Evolutionary conservation across 1,284 basidiomycete species (phyloP).

Genomic region (Microstroma glucosiphilum): DNA sequence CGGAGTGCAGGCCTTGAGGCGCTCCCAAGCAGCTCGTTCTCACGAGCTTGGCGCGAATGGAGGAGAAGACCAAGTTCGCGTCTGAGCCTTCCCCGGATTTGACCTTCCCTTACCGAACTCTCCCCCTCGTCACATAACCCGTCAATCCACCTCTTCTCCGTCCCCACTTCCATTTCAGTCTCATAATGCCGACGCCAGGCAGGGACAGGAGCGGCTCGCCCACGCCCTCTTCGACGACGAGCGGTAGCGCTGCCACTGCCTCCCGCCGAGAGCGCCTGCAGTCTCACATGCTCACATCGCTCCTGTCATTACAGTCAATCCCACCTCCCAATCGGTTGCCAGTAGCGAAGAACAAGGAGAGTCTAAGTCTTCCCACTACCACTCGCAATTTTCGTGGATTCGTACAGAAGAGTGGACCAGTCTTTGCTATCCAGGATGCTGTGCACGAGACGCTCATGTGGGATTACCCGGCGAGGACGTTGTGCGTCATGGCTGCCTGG

Average conservation of each 20-base stretch:
- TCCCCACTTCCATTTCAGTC: no score
- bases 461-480: slow-evolving; percentile 48
- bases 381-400: slow-evolving; percentile 48
- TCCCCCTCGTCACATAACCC: no score
- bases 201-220: background rate
- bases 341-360: slow-evolving; percentile 41
- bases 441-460: slow-evolving; percentile 47
- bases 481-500: slow-evolving; percentile 49
- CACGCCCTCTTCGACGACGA: background rate
- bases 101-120: no score
- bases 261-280: slow-evolving; percentile 5
- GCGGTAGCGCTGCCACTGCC: background rate
- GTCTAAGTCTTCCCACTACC: slow-evolving; percentile 41
- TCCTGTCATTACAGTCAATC: slow-evolving; percentile 2
- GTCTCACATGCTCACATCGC: slow-evolving; percentile 8
- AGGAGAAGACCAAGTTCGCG: no score
- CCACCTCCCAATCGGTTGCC: slow-evolving; percentile 25
- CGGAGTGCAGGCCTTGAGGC: no score
- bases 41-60: no score
- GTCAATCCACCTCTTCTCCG: no score
- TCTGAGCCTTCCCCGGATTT: no score
- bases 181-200: no score
- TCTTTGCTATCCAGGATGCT: slow-evolving; percentile 48
- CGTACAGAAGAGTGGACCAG: slow-evolving; percentile 45
- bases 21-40: no score